Base-by-base conservation (phyloP, 225 moss, liverwort and hornwort species). In the Sphagnum tenellum region DNA sequence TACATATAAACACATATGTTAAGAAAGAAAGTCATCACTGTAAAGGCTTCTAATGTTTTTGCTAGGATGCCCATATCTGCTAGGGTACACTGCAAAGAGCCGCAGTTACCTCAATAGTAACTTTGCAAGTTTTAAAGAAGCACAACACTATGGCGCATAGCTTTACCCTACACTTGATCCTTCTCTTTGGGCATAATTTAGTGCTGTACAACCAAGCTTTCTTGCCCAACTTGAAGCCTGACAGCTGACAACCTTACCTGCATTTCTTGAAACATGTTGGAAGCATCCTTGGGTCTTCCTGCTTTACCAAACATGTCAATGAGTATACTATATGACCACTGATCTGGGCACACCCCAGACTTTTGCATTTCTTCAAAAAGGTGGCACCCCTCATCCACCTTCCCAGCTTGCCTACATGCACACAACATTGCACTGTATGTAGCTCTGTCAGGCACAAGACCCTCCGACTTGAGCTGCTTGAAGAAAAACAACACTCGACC, bases 231-330 rank as follows among this genome's bases (percentile, higher is more conserved):
- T 29, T 29, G 29, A 29, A 29, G 29, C 29, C 29, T 29, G 29
- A 29, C 29, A 29, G 29, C 29, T 29, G 29, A 29, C 29, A 29
- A 61, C 45, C 46, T 45, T 64, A 84, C 84, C 77, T 89, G 83
- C 55, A 89, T 70, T 46, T 83, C 79, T 54, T 71, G 74, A 44
- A 89, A 89, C 9, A 63, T 70, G 3, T 81, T 63, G 3, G 83
- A 80, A 44, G 86, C 89, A n/a, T 76, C 76, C 73, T 80, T 83
- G 49, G 74, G 76, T 72, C 74, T 73, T 5, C 89, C 86, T 9
- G 80, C 81, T 67, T 89, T 89, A 12, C 86, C 86, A 65, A 69
- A 89, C 68, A 89, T 78, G 68, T 86, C 86, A 7, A 89, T 76
- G 66, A 89, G 56, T 60, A 89, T 78, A 66, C 83, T 86, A 62